These are phyloP conservation scores for Clathrospora elynae DNA, from an alignment of 2,329 filamentous ascomycete species.

Conservation along the genomic window DNA sequence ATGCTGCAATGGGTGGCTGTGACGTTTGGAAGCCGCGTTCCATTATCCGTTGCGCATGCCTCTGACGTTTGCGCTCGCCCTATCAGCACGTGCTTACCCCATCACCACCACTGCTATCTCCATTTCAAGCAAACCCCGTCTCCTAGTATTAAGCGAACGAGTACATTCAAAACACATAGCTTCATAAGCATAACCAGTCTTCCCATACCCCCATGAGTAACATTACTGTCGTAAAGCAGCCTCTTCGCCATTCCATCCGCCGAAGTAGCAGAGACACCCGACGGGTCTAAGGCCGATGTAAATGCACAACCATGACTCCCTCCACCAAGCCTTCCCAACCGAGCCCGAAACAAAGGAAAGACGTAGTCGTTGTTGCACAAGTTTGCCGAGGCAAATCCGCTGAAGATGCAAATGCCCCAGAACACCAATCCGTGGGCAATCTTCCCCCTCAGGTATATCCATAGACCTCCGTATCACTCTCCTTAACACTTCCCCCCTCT, in stretches of 20 bases:
- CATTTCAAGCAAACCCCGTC: background rate
- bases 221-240: constrained; percentile 17
- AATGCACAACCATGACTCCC: constrained; percentile 1
- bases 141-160: constrained; percentile 9
- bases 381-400: constrained; percentile 7
- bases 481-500: constrained; percentile 52
- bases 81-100: constrained; percentile 22
- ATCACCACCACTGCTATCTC: background rate
- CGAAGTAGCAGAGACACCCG: constrained; percentile 1
- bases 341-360: constrained; percentile 8
- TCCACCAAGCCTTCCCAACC: background rate
- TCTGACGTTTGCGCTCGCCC: constrained; percentile 3
- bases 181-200: constrained; percentile 22
- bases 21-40: constrained; percentile 9
- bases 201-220: constrained; percentile 9
- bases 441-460: constrained; percentile 12
- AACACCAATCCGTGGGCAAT: constrained; percentile 4
- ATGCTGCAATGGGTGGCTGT: constrained; percentile 2
- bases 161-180: constrained; percentile 39
- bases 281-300: background rate
- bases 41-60: constrained; percentile 2
- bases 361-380: constrained; percentile 1
- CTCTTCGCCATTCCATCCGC: constrained; percentile 4
- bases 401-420: constrained; percentile 11
- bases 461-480: constrained; percentile 48